Evolutionary conservation across 2,329 filamentous ascomycete genomes (phyloP), one percentile per base, ranked within the genome.

Genomic region (Albifimbria verrucaria): DNA sequence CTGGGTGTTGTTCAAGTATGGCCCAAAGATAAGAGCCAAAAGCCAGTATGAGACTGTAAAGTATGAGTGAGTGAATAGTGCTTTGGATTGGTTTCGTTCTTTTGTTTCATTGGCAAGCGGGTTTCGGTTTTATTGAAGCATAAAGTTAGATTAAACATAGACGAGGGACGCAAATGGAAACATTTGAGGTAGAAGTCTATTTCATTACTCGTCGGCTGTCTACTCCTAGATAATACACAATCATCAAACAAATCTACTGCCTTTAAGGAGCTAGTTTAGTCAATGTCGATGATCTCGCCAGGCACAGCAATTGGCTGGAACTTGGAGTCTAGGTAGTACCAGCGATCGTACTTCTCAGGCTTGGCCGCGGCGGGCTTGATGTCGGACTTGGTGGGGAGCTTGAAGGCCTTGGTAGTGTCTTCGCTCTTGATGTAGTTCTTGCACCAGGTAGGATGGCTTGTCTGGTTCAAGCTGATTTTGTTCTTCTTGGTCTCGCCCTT

Each of bases 1-100:
- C 80, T 82, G 77, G 73, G 68, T 79, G 0, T 63, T 83, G 17
- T 82, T 78, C 64, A 76, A 70, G 50, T 81, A 66, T 36, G 80
- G 80, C 0, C 68, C 72, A 4, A 62, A 73, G 1, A 68, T 80
- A 21, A 66, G 75, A n/a, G 62, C 59, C 0, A 67, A 59, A 55
- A 77, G 73, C 53, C 67, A 65, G 39, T 77, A 75, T 42, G 65
- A 74, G 52, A 73, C 70, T 2, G 67, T 63, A 15, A 54, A 63
- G 32, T 64, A 53, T 47, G 52, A 57, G 39, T 24, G 22, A 46
- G 11, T 25, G 11, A 24, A 6, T 24, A n/a, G 43, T n/a, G n/a
- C n/a, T n/a, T n/a, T n/a, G n/a, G n/a, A n/a, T n/a, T n/a, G n/a
- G n/a, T n/a, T n/a, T n/a, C n/a, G 15, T 20, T 45, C 6, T 23